Conservation (phyloP, 2,329 filamentous ascomycete species). For the Alternaria triticimaculans region DNA sequence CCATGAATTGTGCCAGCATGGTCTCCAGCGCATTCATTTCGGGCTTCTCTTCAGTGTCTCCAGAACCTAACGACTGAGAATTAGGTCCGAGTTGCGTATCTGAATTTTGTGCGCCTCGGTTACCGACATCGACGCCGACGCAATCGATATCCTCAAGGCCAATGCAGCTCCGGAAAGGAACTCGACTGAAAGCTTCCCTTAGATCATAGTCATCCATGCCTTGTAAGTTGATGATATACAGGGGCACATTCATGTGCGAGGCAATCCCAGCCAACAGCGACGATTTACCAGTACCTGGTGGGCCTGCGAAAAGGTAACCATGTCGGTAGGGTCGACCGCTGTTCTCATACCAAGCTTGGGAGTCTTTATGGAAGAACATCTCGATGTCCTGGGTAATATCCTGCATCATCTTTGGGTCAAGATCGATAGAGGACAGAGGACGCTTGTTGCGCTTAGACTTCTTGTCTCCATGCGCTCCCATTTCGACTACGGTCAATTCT, state of each 20-base stretch:
- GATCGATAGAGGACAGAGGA: constrained; percentile 11
- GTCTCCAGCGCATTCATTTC: background rate
- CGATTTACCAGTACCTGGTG: constrained; percentile 54
- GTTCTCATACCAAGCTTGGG: constrained; percentile 5
- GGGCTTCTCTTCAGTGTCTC: background rate
- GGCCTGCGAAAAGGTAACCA: constrained; percentile 46
- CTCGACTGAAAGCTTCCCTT: constrained; percentile 4
- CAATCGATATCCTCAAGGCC: constrained; percentile 28
- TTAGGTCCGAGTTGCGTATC: background rate
- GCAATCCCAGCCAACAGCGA: constrained; percentile 40
- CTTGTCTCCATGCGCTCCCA: background rate
- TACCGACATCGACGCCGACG: constrained; percentile 3
- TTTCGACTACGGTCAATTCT: background rate
- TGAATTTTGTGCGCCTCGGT: constrained; percentile 30
- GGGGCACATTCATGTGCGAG: constrained; percentile 33
- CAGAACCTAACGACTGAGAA: background rate
- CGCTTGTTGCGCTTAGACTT: background rate
- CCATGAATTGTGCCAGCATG: background rate
- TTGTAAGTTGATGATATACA: constrained; percentile 41
- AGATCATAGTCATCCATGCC: constrained; percentile 18
- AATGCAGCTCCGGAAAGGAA: constrained; percentile 18
- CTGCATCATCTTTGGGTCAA: constrained; percentile 7
- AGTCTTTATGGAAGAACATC: constrained; percentile 5
- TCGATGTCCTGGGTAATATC: constrained; percentile 5
- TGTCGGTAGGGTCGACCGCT: constrained; percentile 23